phyloP scores from a whole-genome alignment of 2,329 filamentous ascomycete species.

The Exophiala oligosperma region DNA sequence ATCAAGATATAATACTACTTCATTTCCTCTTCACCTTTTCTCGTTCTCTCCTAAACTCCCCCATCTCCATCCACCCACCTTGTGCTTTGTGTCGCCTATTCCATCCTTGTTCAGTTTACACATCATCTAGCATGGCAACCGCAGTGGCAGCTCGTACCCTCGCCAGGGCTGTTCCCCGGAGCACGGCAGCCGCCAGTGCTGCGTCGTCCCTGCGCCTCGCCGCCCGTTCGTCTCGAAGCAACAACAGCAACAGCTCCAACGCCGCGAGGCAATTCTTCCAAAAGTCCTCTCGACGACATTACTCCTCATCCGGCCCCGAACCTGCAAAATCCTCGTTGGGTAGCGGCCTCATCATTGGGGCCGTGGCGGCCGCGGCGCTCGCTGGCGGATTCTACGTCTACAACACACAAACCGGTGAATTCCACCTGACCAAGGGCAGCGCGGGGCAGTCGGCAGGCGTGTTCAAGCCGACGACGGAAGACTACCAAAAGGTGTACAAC shows the following conservation, averaged over 20 bases:
- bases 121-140: constrained; percentile 33
- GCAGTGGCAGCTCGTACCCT: constrained; percentile 44
- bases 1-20: background rate
- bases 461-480: constrained; percentile 74
- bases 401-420: constrained; percentile 26
- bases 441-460: constrained; percentile 48
- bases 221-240: constrained; percentile 59
- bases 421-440: constrained; percentile 44
- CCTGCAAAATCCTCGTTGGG: constrained; percentile 52
- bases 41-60: background rate
- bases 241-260: constrained; percentile 35
- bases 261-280: constrained; percentile 67
- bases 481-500: constrained; percentile 96
- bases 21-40: constrained; percentile 1
- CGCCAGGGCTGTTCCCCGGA: constrained; percentile 43
- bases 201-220: constrained; percentile 42
- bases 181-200: constrained; percentile 38
- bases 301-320: constrained; percentile 70
- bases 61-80: background rate
- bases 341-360: constrained; percentile 57
- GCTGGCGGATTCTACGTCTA: constrained; percentile 66
- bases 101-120: too few species aligned
- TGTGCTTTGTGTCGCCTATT: background rate
- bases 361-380: constrained; percentile 59
- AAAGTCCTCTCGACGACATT: constrained; percentile 73